phyloP scores from a whole-genome alignment of 352 stramenopile genomes.

The Pythium apleroticum region DNA sequence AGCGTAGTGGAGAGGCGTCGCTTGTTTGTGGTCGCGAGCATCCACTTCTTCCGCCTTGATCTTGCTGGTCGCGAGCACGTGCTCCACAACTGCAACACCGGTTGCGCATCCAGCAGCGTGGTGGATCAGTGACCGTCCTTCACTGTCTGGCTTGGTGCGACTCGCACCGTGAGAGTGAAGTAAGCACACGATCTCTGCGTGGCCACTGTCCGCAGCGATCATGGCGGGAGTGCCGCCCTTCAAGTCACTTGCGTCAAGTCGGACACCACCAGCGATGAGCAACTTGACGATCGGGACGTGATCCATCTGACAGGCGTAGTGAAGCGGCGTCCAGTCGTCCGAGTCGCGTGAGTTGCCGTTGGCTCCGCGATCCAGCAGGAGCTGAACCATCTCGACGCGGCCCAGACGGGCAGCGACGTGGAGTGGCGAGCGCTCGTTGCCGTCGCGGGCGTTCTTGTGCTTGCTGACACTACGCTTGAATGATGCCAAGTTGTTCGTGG shows the following conservation, averaged over 20 bases:
- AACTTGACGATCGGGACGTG: background rate
- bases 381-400: conserved; percentile 23
- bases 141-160: too few relatives aligned
- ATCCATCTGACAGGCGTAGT: background rate
- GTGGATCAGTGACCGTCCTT: conserved; percentile 28
- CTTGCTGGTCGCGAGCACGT: background rate
- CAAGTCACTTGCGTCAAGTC: conserved; percentile 11
- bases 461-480: background rate
- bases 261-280: background rate
- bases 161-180: conserved; percentile 37
- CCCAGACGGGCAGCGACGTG: conserved; percentile 46
- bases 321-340: background rate
- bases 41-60: background rate
- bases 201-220: conserved; percentile 38
- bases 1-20: conserved; percentile 7
- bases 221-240: conserved; percentile 38
- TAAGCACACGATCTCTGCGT: conserved; percentile 35
- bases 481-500: background rate
- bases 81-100: background rate
- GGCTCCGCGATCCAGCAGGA: conserved; percentile 25
- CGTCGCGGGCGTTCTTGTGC: conserved; percentile 23
- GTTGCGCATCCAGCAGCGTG: conserved; percentile 22
- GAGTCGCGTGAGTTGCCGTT: background rate
- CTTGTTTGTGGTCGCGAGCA: background rate
- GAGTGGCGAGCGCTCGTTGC: conserved; percentile 31